These are phyloP conservation scores for Coniferiporia weirii DNA, from an alignment of 1,284 basidiomycete genomes.

Conservation along the genomic window DNA sequence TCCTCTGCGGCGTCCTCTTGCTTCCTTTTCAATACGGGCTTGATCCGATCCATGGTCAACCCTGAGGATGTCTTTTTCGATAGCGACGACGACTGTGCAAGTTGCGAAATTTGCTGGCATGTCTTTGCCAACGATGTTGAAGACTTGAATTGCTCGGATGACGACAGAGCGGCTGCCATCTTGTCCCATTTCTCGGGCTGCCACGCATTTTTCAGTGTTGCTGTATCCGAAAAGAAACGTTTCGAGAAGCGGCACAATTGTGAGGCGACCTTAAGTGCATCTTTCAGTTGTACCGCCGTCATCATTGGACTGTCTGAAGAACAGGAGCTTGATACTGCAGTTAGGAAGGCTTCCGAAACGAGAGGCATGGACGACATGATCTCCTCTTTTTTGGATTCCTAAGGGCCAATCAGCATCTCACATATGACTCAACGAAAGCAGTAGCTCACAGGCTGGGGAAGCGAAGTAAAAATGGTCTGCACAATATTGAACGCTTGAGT, in stretches of 20 bases:
- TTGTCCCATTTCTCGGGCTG: conserved; percentile 37
- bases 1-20: conserved; percentile 25
- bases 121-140: conserved; percentile 40
- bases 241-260: conserved; percentile 63
- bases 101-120: conserved; percentile 42
- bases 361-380: conserved; percentile 46
- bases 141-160: conserved; percentile 40
- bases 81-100: conserved; percentile 19
- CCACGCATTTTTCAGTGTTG: conserved; percentile 35
- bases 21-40: conserved; percentile 20
- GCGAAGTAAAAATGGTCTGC: conserved; percentile 57
- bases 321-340: conserved; percentile 48
- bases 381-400: conserved; percentile 31
- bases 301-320: conserved; percentile 39
- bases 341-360: conserved; percentile 48
- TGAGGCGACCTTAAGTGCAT: conserved; percentile 71
- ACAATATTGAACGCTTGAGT: conserved; percentile 74
- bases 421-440: neutral
- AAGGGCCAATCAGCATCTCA: neutral
- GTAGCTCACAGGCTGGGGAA: conserved; percentile 15
- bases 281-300: conserved; percentile 71
- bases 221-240: conserved; percentile 29
- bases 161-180: conserved; percentile 33
- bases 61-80: neutral
- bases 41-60: neutral